Percentiles rank a stretch among this genome's conserved stretches.
Conservation (phyloP, 1,139 yeast species). For the Lodderomyces elongisporus region DNA sequence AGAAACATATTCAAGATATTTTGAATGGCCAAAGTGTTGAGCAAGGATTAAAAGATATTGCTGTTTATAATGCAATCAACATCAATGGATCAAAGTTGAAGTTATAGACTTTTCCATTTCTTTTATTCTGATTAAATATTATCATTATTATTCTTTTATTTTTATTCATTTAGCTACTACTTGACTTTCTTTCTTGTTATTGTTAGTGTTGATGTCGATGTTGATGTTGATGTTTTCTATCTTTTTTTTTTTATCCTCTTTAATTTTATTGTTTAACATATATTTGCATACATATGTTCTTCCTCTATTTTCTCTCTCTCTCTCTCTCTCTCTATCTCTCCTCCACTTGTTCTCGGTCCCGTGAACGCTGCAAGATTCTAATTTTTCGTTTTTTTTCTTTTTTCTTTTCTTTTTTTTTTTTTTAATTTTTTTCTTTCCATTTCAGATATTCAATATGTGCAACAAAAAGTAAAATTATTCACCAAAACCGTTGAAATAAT, state of each 20-base stretch:
- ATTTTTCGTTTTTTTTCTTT: too few species aligned
- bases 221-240: too few species aligned
- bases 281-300: too few species aligned
- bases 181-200: conserved; percentile 2
- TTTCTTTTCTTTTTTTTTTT: too few species aligned
- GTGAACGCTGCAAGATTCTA: too few species aligned
- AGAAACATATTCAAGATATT: conserved; percentile 51
- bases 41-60: conserved; percentile 50
- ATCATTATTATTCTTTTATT: neutral
- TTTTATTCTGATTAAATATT: neutral
- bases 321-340: too few species aligned
- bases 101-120: conserved; percentile 4
- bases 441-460: neutral
- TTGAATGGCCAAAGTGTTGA: conserved; percentile 40
- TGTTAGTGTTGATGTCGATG: too few species aligned
- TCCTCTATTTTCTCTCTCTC: neutral
- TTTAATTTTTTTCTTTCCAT: neutral
- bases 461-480: neutral
- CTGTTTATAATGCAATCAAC: conserved; percentile 46
- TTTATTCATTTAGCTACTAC: neutral
- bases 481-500: too few species aligned
- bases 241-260: too few species aligned
- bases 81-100: conserved; percentile 19
- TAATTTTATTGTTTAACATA: too few species aligned
- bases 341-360: neutral